A percentile compares a stretch with the other conserved stretches of the same genome.
phyloP scores from a whole-genome alignment of 2,329 filamentous ascomycete species.

The Orbilia oligospora region DNA sequence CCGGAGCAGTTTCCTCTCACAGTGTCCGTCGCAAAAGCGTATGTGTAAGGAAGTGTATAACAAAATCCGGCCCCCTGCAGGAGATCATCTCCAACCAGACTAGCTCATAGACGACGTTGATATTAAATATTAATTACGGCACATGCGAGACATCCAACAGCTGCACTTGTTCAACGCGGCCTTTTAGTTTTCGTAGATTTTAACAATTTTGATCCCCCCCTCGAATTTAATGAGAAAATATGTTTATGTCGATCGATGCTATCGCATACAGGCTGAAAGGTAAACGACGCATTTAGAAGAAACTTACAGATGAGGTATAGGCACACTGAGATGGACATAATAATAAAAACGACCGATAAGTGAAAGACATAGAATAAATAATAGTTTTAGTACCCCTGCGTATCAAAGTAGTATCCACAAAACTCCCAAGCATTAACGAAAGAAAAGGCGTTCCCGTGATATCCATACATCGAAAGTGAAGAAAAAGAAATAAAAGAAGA shows the following conservation, averaged over 20 bases:
- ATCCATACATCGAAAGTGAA: conserved; percentile 9
- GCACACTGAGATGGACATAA: neutral
- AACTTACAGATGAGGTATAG: neutral
- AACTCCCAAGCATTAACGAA: conserved; percentile 15
- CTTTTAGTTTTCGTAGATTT: neutral
- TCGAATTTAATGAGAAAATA: neutral
- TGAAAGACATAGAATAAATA: neutral
- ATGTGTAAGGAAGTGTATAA: conserved; percentile 1
- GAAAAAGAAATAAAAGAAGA: conserved; percentile 1
- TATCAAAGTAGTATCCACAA: conserved; percentile 19
- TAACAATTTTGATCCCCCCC: neutral
- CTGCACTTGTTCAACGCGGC: neutral
- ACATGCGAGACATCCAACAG: conserved; percentile 13
- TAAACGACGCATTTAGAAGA: neutral
- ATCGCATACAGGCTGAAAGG: conserved; percentile 19
- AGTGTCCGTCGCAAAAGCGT: neutral
- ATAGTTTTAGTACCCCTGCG: neutral
- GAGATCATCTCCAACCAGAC: neutral
- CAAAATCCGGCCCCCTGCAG: neutral
- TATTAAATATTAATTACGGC: conserved; percentile 1
- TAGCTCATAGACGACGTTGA: neutral
- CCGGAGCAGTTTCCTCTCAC: neutral
- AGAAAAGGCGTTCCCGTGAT: conserved; percentile 21
- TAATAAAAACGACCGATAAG: neutral
- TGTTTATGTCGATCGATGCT: neutral